Evolutionary conservation across 495 filamentous ascomycete genomes (phyloP).

Genomic region (Bathelium albidoporum): DNA sequence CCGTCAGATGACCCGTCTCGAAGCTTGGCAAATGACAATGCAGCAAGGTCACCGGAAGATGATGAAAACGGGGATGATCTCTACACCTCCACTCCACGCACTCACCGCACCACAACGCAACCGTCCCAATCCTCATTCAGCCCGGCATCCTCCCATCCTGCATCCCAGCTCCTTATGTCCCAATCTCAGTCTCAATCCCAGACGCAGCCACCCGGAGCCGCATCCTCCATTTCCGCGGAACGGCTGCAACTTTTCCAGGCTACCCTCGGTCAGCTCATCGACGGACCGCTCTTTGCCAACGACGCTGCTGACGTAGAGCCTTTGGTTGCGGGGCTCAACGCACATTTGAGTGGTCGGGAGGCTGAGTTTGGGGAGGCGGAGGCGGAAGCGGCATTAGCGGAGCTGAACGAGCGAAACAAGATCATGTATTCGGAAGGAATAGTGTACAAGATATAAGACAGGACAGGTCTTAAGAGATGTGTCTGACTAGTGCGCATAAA

Average conservation of each 20-base stretch:
- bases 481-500: no score
- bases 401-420: slow-evolving; percentile 73
- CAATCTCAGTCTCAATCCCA: slow-evolving; percentile 42
- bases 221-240: slow-evolving; percentile 42
- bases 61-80: slow-evolving; percentile 47
- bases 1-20: slow-evolving; percentile 9
- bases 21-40: slow-evolving; percentile 12
- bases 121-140: slow-evolving; percentile 50
- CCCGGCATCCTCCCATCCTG: slow-evolving; percentile 56
- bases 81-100: slow-evolving; percentile 47
- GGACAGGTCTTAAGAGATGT: background rate
- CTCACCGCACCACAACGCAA: slow-evolving; percentile 36
- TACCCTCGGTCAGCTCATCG: slow-evolving; percentile 69
- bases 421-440: slow-evolving; percentile 66
- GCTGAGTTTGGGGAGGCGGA: slow-evolving; percentile 57
- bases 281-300: slow-evolving; percentile 64
- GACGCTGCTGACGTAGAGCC: slow-evolving; percentile 67
- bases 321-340: slow-evolving; percentile 72
- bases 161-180: slow-evolving; percentile 53
- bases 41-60: slow-evolving; percentile 9
- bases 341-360: slow-evolving; percentile 44
- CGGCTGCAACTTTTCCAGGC: slow-evolving; percentile 67
- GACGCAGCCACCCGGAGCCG: slow-evolving; percentile 30
- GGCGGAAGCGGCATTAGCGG: slow-evolving; percentile 62
- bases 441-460: slow-evolving; percentile 38